Percentiles rank a stretch among this genome's conserved stretches.
These are phyloP conservation scores for Westerdykella sp. DNA, from an alignment of 2,329 filamentous ascomycete species.

Conservation along the genomic window DNA sequence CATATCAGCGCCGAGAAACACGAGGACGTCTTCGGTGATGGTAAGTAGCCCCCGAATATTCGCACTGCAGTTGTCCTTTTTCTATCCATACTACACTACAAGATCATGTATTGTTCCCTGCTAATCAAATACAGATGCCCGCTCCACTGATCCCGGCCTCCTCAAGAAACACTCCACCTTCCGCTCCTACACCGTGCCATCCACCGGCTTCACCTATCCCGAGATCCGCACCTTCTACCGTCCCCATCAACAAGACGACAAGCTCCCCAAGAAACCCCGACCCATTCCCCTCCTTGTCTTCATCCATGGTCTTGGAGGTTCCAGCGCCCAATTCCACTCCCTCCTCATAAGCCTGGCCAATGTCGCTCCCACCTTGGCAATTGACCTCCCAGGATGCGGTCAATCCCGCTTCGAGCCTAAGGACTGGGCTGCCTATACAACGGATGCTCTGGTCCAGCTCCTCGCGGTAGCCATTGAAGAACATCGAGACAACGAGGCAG, in stretches of 20 bases:
- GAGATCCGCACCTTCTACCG: constrained; percentile 77
- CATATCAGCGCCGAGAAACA: no score
- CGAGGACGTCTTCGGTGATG: no score
- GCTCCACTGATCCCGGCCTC: constrained; percentile 66
- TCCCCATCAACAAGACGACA: constrained; percentile 72
- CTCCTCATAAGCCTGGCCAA: constrained; percentile 76
- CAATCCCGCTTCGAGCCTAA: constrained; percentile 66
- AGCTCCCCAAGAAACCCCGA: constrained; percentile 66
- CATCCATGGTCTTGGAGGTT: constrained; percentile 89
- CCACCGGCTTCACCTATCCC: constrained; percentile 60
- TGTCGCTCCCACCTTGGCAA: constrained; percentile 73
- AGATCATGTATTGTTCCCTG: not conserved
- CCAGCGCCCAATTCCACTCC: constrained; percentile 77
- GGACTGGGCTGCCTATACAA: constrained; percentile 71
- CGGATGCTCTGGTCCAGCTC: constrained; percentile 67
- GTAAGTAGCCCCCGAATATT: no score
- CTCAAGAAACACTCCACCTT: constrained; percentile 69
- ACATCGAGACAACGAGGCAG: constrained; percentile 58
- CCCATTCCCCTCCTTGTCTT: constrained; percentile 83
- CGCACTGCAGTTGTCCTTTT: no score
- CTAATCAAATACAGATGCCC: constrained; percentile 34
- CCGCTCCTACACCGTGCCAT: constrained; percentile 64
- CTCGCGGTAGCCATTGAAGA: constrained; percentile 68
- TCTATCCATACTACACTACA: not conserved
- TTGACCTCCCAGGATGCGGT: constrained; percentile 89